phyloP scores from a whole-genome alignment of 78 protist species.

The Chrysochromulina tobinii region DNA sequence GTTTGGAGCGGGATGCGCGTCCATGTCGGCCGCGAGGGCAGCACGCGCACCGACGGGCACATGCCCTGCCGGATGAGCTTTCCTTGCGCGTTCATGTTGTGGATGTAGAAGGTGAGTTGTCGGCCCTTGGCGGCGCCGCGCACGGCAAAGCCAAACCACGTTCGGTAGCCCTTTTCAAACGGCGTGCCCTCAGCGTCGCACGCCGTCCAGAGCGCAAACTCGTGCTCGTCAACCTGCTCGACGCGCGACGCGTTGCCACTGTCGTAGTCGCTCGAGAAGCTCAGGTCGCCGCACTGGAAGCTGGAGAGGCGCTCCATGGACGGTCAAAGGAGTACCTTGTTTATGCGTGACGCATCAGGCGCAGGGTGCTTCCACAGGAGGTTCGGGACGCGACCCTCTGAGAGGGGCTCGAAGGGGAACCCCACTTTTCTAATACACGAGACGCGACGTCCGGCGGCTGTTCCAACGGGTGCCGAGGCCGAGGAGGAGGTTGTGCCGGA shows the following conservation, averaged over 20 bases:
- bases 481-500: no score
- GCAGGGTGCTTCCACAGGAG: no score
- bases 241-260: slow-evolving; percentile 3
- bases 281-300: background rate
- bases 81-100: slow-evolving; percentile 33
- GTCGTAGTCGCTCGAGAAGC: background rate
- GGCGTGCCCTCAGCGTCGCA: slow-evolving; percentile 32
- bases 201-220: slow-evolving; percentile 16
- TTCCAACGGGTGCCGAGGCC: no score
- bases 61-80: slow-evolving; percentile 29
- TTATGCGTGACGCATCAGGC: no score
- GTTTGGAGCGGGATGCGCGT: background rate
- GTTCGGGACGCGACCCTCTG: no score
- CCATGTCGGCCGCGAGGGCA: slow-evolving; percentile 23
- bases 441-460: no score
- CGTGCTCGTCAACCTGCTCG: background rate
- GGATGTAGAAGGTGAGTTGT: background rate
- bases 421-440: no score
- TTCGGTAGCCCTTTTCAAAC: background rate
- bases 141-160: slow-evolving; percentile 31
- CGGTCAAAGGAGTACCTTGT: no score
- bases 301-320: no score
- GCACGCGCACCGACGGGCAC: slow-evolving; percentile 12
- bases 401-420: no score
- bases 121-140: background rate